Evolutionary conservation across 164 flowering plant species (phyloP), one percentile per base, ranked within the genome.

Genomic region (Amborella trichopoda): DNA sequence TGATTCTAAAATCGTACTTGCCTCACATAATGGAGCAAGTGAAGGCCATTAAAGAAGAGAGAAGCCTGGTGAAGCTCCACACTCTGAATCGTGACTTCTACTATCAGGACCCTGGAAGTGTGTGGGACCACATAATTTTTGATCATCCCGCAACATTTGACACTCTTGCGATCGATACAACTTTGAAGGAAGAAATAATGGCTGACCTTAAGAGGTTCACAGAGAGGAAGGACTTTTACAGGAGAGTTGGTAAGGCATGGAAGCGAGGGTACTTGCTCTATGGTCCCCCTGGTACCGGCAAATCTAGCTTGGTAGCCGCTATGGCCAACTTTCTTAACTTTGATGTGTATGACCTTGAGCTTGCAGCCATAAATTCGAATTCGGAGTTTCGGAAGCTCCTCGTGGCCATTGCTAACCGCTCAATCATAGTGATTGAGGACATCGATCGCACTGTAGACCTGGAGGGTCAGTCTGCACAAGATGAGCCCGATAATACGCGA

Each of bases 211-310:
- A 75, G 3, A 61, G 45, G 50, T 80, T 83, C 39, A 20, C 58
- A 3, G 32, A 6, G 40, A 62, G 82, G 38, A 77, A 52, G 55
- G 82, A 75, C 37, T 70, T 59, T 14, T 80, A 75, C 36, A 74
- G 65, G 65, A 68, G 62, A 36, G 75, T 72, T 0, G 83, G 91
- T 19, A 78, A 62, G 56, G 80, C 82, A 22, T 77, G 86, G 91
- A 82, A 77, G 54, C 63, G 83, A 0, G 86, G 86, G 59, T 82
- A 79, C 21, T 53, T 82, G 66, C 54, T 82, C 27, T 68, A 69
- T 38, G 91, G 85, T 4, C 91, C 85, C 3, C 83, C 86, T 2
- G 84, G 91, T 0, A 82, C 81, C 0, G 87, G 93, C 18, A 80
- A 83, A 40, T 77, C 87, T 23, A 83, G 83, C 48, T 63, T 79